phyloP scores from a whole-genome alignment of 345 rosid species.

The Syzygium grande region DNA sequence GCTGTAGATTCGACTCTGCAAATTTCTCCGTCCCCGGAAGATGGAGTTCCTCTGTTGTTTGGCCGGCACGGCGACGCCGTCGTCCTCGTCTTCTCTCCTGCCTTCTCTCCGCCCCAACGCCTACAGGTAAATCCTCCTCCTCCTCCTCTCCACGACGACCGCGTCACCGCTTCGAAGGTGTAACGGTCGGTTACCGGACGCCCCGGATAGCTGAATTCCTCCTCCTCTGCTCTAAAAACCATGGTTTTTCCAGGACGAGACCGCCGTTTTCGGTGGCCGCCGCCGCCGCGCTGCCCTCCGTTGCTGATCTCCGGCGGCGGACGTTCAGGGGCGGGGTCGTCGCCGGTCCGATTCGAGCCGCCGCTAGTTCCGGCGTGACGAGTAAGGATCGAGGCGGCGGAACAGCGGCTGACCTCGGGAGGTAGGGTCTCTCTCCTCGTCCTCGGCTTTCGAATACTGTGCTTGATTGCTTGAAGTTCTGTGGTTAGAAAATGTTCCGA shows the following conservation, averaged over 20 bases:
- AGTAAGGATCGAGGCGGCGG: conserved; percentile 8
- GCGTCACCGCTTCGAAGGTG: not conserved
- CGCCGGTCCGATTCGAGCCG: conserved; percentile 8
- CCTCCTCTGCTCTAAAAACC: not conserved
- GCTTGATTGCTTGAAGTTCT: not conserved
- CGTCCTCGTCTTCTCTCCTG: conserved; percentile 1
- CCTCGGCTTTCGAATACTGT: rapidly evolving
- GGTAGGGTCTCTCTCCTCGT: conserved; percentile 10
- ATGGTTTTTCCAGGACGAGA: not conserved
- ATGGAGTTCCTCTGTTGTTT: conserved; percentile 2
- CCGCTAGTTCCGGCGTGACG: conserved; percentile 3
- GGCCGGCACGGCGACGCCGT: conserved; percentile 20
- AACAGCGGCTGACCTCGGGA: conserved; percentile 15
- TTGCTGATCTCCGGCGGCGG: conserved; percentile 7
- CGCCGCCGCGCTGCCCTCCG: not conserved
- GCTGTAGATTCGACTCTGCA: not conserved
- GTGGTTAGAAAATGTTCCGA: not conserved
- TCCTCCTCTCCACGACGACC: not conserved
- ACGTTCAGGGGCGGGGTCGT: conserved; percentile 27
- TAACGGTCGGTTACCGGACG: not conserved
- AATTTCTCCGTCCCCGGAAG: not conserved
- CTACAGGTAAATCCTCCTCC: conserved; percentile 16
- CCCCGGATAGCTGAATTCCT: not conserved
- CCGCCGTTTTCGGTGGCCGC: conserved; percentile 1
- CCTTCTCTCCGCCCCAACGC: conserved; percentile 12